Evolutionary conservation across 257 asterid species (phyloP).

Genomic region (Forsythia suspensa): DNA sequence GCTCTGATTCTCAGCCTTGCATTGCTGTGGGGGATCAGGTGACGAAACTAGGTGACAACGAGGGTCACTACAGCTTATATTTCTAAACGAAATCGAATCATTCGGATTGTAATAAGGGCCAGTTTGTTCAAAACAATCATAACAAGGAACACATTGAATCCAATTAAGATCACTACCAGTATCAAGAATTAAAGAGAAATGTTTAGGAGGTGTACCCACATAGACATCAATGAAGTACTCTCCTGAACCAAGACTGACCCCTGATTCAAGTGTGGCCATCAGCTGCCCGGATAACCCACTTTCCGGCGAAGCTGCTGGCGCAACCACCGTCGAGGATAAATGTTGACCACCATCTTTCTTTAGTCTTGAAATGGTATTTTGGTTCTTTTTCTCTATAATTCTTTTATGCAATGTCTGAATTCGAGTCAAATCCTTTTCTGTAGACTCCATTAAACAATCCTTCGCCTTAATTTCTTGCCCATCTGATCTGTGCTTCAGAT

Average conservation of each 20-base stretch:
- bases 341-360: constrained; percentile 16
- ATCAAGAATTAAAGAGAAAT: constrained; percentile 77
- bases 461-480: constrained; percentile 31
- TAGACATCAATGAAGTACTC: constrained; percentile 92
- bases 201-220: constrained; percentile 87
- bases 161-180: constrained; percentile 96
- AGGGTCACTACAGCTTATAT: constrained; percentile 69
- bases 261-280: constrained; percentile 77
- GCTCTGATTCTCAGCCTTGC: constrained; percentile 45
- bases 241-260: constrained; percentile 57
- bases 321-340: constrained; percentile 28
- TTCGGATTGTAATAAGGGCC: constrained; percentile 71
- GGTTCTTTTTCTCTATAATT: constrained; percentile 59
- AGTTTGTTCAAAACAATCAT: constrained; percentile 81
- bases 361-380: constrained; percentile 40
- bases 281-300: constrained; percentile 46
- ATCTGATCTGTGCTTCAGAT: constrained; percentile 54
- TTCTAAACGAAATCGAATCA: constrained; percentile 48
- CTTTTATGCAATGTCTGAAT: constrained; percentile 70
- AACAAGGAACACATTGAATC: constrained; percentile 89
- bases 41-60: constrained; percentile 70
- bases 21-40: constrained; percentile 66
- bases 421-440: constrained; percentile 61
- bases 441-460: constrained; percentile 51
- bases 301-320: constrained; percentile 33